Base-by-base conservation (phyloP, 208 protist species). In the Porcisia hertigi region DNA sequence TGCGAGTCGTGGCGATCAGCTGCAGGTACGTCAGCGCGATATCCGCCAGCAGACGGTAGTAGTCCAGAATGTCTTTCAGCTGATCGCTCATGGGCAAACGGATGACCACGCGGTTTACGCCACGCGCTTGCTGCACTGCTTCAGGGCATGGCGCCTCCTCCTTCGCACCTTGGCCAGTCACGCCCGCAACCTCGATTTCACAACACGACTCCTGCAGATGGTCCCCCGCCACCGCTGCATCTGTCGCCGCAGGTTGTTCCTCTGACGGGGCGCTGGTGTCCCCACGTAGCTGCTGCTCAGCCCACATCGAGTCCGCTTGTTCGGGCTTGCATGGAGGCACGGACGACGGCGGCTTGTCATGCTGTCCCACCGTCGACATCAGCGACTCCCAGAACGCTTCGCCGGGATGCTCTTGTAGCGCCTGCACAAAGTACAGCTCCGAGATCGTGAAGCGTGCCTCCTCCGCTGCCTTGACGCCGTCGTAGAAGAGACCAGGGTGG, bases 1-100 rank as follows among this genome's bases (percentile, higher is more conserved):
- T 18, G 41, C 0, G 18, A 9, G 34, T 55, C 6, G 69, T 62
- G 14, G 7, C 23, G 7, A 45, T 2, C 25, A 62, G 23, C 20
- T 64, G 34, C 58, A 80, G 64, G 75, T 80, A 77, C 12, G 75
- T 70, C 47, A 76, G 63, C 11, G 80, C 75, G 55, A 77, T 80
- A 67, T 80, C 75, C 14, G 54, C 58, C 20, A 79, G 57, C 74
- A 80, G 54, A 5, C 80, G 66, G 12, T 54, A 58, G 71, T 73
- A 80, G 59, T 75, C 71, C 45, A 80, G 47, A 36, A 80, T 54
- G 36, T 72, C 69, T 4, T 57, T 59, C 16, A 84, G 64, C n/a
- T 41, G 14, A 57, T 73, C 45, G 52, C 73, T 65, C 12, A 80
- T 36, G 23, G 71, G 75, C 7, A 84, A 70, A 1, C 12, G 60